Base-by-base conservation (phyloP, 1,284 basidiomycete genomes). In the Heterobasidion annosum region DNA sequence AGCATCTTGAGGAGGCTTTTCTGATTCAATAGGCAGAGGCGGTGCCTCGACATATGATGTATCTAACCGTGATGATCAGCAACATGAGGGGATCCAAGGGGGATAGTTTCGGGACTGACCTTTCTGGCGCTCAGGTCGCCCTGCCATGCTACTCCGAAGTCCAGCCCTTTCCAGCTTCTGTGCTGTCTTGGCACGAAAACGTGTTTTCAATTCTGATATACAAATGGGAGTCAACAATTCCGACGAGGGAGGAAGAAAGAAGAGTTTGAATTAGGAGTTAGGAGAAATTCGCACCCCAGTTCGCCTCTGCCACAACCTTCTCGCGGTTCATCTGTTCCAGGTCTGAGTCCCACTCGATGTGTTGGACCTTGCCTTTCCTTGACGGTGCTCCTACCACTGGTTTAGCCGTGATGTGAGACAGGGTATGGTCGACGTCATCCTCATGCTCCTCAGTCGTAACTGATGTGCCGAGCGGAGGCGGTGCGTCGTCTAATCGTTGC, bases 251-350 rank as follows among this genome's bases (percentile, higher is more conserved):
- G 12, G 34, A 12, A 37, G n/a, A 32, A 2, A 5, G 48, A 16
- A 10, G 33, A 35, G 19, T 13, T 25, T 34, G 6, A 10, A 33
- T 18, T 12, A 33, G 32, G 46, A 48, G 33, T 35, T 46, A 5
- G 5, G 18, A 43, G 18, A 13, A 1, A 25, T 25, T 51, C 59
- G 47, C 70, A 86, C 88, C 88, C 74, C 87, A 73, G 37, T 77
- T 77, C 25, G 88, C 87, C 56, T 89, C 86, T 0, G 87, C 86
- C 2, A 76, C 75, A 2, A 78, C 77, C 61, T 89, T 90, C 58
- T 88, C 86, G 19, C 77, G 73, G 43, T 70, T 77, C 71, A 91
- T 71, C 47, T 77, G 71, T 48, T 88, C 85, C 2, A 90, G 67
- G 33, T 76, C 69, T 0, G 75, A 70, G 60, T 86, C 79, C 87